Conservation (phyloP, 2,329 filamentous ascomycete species). For the Keithomyces neogunnii region DNA sequence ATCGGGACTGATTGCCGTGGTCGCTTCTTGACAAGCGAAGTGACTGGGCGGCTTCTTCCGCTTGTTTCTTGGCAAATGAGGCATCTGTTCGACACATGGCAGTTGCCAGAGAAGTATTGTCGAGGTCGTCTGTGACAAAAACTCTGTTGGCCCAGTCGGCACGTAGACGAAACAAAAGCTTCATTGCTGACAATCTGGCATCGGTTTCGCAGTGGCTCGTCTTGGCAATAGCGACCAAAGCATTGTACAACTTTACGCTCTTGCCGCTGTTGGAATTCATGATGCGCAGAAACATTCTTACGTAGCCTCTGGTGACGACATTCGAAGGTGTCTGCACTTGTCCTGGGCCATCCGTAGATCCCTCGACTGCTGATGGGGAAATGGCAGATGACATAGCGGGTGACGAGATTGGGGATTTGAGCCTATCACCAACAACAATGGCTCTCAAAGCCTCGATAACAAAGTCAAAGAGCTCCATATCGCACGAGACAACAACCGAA, state of each 20-base stretch:
- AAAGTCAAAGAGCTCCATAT: constrained; percentile 49
- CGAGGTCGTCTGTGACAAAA: constrained; percentile 60
- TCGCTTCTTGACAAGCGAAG: constrained; percentile 37
- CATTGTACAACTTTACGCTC: constrained; percentile 52
- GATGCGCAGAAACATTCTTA: constrained; percentile 67
- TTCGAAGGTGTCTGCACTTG: constrained; percentile 52
- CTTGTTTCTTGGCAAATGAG: constrained; percentile 40
- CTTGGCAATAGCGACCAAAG: constrained; percentile 55
- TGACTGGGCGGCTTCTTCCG: constrained; percentile 41
- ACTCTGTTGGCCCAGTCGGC: constrained; percentile 75
- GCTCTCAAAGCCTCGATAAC: constrained; percentile 44
- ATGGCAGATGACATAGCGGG: constrained; percentile 17
- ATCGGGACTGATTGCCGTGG: constrained; percentile 26
- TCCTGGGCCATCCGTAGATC: constrained; percentile 7
- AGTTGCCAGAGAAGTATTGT: constrained; percentile 65
- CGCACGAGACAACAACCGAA: constrained; percentile 52
- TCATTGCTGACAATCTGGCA: constrained; percentile 66
- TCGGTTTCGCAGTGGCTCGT: constrained; percentile 54
- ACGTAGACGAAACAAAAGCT: constrained; percentile 71
- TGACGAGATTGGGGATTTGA: constrained; percentile 32
- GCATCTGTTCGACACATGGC: constrained; percentile 58
- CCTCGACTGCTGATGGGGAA: constrained; percentile 13
- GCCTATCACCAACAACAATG: constrained; percentile 41
- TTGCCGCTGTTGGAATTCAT: constrained; percentile 60
- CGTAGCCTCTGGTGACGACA: constrained; percentile 61